These are phyloP conservation scores for Pelargonium myrrhifolium DNA, from an alignment of 441 rosid genomes.

Conservation along the genomic window DNA sequence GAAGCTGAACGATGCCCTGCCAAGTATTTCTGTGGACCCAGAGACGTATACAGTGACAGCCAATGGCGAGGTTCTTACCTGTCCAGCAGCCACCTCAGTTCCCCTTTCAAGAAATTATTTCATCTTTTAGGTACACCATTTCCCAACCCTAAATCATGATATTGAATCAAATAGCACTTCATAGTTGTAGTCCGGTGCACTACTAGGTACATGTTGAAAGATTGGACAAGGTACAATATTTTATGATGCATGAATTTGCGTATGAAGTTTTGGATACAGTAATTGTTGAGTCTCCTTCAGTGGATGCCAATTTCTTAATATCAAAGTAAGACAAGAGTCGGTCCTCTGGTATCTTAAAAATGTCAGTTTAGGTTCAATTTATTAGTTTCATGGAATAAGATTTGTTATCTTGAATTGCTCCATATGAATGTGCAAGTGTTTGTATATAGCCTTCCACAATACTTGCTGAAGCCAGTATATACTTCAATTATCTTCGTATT, in stretches of 20 bases:
- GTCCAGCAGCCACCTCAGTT: constrained; percentile 55
- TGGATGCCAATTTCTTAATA: not conserved
- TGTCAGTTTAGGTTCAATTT: not conserved
- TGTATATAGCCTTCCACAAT: not conserved
- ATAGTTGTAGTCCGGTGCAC: no score
- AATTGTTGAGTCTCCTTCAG: not conserved
- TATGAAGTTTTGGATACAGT: not conserved
- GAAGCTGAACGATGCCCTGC: constrained; percentile 80
- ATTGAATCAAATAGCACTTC: not conserved
- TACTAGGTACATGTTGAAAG: no score
- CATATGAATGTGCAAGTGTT: not conserved
- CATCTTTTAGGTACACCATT: constrained; percentile 48
- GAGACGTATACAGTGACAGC: constrained; percentile 72
- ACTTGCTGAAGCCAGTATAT: no score
- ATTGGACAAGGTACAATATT: no score
- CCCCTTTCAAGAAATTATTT: constrained; percentile 85
- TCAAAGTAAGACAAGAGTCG: not conserved
- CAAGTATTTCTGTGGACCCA: constrained; percentile 70
- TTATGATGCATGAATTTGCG: not conserved
- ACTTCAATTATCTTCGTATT: no score
- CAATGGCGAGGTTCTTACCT: constrained; percentile 49
- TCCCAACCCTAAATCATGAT: not conserved
- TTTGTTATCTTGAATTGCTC: not conserved
- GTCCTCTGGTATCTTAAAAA: not conserved
- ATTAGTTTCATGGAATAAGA: not conserved